Evolutionary conservation across 2,329 filamentous ascomycete species (phyloP).

Genomic region (Venturia carpophila): DNA sequence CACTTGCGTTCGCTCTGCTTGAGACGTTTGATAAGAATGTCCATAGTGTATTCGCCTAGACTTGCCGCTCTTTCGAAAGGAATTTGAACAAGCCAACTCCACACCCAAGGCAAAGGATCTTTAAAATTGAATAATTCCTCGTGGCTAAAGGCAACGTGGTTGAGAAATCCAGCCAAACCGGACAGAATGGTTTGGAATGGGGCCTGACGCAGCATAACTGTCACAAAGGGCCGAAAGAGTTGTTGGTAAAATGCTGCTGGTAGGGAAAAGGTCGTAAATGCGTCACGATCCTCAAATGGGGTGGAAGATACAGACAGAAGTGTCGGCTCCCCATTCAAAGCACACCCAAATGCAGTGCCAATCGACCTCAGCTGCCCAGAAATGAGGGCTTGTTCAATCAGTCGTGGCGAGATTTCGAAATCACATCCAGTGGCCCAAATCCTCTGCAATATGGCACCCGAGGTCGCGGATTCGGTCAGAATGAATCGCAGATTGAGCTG

Average conservation of each 20-base stretch:
- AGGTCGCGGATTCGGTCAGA: neutral
- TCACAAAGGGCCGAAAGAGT: neutral
- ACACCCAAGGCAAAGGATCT: slow-evolving; percentile 12
- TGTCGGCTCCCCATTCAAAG: neutral
- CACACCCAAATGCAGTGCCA: neutral
- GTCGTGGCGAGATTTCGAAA: slow-evolving; percentile 9
- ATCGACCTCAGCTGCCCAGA: neutral
- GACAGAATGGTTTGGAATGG: neutral
- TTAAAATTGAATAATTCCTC: slow-evolving; percentile 1
- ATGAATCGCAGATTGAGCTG: slow-evolving; percentile 14
- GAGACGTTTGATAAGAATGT: neutral
- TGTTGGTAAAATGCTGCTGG: neutral
- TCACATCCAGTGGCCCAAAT: slow-evolving; percentile 14
- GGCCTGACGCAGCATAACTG: neutral
- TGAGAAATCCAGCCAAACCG: neutral
- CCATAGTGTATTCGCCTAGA: neutral
- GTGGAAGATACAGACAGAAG: neutral
- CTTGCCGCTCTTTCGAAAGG: neutral
- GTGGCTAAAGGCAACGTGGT: neutral
- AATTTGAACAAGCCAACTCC: slow-evolving; percentile 10
- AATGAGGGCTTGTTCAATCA: neutral
- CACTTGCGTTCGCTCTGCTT: neutral
- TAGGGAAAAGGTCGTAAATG: neutral
- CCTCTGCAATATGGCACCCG: neutral
- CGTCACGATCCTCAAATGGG: neutral